Conservation (phyloP, 805 yeast genomes). For the Yarrowia sp. region DNA sequence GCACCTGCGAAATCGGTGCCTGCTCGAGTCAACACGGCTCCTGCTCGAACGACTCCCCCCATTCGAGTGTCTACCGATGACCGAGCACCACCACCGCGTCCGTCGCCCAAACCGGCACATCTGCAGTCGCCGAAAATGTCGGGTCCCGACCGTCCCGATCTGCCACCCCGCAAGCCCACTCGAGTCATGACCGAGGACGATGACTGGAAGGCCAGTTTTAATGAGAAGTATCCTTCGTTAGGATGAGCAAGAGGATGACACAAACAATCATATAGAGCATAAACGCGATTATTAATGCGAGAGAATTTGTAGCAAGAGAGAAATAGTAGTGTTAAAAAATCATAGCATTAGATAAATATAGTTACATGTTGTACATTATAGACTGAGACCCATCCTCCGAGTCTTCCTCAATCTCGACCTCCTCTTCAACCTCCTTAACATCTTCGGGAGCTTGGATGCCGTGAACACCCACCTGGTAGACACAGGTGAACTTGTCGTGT, state of each 20-base stretch:
- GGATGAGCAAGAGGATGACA: slow-evolving; percentile 23
- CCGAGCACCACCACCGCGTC: slow-evolving; percentile 25
- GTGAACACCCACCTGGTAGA: slow-evolving; percentile 34
- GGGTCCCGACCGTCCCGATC: slow-evolving; percentile 7
- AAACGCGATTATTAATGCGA: neutral
- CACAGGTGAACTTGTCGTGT: slow-evolving; percentile 35
- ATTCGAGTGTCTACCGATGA: slow-evolving; percentile 1
- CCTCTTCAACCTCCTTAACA: neutral
- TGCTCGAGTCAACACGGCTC: slow-evolving; percentile 12
- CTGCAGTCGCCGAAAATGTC: slow-evolving; percentile 32
- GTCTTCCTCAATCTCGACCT: neutral
- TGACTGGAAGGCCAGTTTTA: slow-evolving; percentile 35
- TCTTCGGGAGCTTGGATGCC: neutral
- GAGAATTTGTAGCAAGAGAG: neutral
- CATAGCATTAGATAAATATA: neutral
- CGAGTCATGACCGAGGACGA: slow-evolving; percentile 30
- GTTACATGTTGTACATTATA: neutral
- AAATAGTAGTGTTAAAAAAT: neutral
- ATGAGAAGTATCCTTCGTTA: slow-evolving; percentile 35
- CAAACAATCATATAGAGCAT: slow-evolving; percentile 18
- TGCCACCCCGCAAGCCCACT: slow-evolving; percentile 24
- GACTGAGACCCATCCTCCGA: neutral
- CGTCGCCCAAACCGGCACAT: slow-evolving; percentile 34
- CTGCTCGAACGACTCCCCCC: neutral
- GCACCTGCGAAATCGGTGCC: slow-evolving; percentile 3